Evolutionary conservation across 2,329 filamentous ascomycete genomes (phyloP).

Genomic region (Talaromyces pinophilus): DNA sequence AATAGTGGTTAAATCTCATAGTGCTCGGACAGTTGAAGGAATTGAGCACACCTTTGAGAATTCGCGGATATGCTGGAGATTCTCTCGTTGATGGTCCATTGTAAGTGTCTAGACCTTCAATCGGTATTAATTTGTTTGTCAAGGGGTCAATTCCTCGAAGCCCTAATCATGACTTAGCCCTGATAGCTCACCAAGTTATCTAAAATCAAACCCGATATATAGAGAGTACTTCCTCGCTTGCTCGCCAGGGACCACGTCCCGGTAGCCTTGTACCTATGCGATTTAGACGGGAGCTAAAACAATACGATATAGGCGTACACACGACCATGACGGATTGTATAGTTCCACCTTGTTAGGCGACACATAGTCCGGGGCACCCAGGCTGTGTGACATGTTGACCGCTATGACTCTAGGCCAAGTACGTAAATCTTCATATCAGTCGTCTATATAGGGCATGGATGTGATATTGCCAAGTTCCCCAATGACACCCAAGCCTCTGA

Average conservation of each 20-base stretch:
- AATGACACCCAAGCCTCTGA: conserved; percentile 4
- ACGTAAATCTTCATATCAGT: not conserved
- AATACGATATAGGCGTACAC: not conserved
- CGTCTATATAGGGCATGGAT: not conserved
- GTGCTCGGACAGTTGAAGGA: not conserved
- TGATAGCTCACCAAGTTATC: not conserved
- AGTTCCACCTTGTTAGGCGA: not conserved
- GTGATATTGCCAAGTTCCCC: conserved; percentile 1
- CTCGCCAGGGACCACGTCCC: conserved; percentile 6
- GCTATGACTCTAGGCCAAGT: not conserved
- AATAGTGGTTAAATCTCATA: not conserved
- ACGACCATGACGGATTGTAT: not conserved
- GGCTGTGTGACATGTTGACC: not conserved
- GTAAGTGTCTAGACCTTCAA: conserved; percentile 3
- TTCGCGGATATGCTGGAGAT: conserved; percentile 2
- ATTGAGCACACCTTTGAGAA: not conserved
- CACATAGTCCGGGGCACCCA: not conserved
- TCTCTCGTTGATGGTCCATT: not conserved
- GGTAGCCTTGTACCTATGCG: conserved; percentile 15
- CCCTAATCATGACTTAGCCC: not conserved
- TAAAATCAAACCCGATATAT: not conserved
- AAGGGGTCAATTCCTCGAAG: conserved; percentile 7
- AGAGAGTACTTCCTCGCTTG: conserved; percentile 11
- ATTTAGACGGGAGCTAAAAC: not conserved
- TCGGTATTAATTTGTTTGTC: not conserved